Evolutionary conservation across 352 stramenopile genomes (phyloP), one percentile per base, ranked within the genome.

Genomic region (Aphanomyces invadans): DNA sequence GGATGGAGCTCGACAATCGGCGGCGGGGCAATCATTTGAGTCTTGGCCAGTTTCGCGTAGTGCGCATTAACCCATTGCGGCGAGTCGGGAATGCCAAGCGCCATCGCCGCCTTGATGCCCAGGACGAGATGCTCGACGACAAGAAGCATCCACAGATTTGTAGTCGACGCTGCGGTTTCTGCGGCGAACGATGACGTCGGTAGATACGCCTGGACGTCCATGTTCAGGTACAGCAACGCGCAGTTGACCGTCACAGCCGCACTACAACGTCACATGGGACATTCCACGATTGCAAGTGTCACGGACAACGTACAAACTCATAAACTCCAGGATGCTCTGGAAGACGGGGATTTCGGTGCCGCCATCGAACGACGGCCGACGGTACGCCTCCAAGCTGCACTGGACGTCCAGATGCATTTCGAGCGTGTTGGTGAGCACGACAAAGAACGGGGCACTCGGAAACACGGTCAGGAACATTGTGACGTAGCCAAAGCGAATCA

Each of bases 381-480:
- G 76, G 59, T 86, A 86, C 46, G 82, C 78, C 42, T 92, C 77
- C 9, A 82, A 81, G 51, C 88, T 83, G 69, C 89, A 92, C 9
- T 85, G 72, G 0, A 93, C 86, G 61, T 96, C 87, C 5, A 95
- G 71, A 36, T 90, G 80, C 59, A 88, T 90, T 56, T 95, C 91
- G 62, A 97, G 70, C 0, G 92, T 78, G 67, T 97, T 96, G 52
- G 81, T 89, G 28, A 93, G 46, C 46, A 95, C 76, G 25, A 89
- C 89, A 59, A 97, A 78, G 45, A 97, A 71, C 19, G 92, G 86
- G 23, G 87, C 94, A 17, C 91, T 68, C 0, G 92, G 92, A 61
- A 97, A 88, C 44, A 95, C 94, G 0, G 83, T 91, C 1, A 95
- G 89, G 73, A 98, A 98, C 74, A 98, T 87, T 33, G 90, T 97